These are phyloP conservation scores for Thelonectria olida DNA, from an alignment of 2,329 filamentous ascomycete genomes.

Conservation along the genomic window DNA sequence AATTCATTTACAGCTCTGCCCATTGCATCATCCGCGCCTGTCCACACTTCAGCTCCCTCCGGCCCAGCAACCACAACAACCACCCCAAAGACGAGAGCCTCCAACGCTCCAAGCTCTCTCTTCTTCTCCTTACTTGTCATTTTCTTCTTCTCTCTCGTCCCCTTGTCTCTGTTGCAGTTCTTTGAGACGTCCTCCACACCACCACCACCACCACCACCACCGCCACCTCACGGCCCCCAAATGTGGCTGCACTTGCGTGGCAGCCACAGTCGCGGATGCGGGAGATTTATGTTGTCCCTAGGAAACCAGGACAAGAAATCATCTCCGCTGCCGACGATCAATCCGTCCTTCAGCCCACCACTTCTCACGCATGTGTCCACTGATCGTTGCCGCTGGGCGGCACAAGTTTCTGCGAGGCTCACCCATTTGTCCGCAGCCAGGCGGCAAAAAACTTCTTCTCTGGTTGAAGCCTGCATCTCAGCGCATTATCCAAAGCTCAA, in stretches of 20 bases:
- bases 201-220: slow-evolving; percentile 23
- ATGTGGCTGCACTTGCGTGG: slow-evolving; percentile 2
- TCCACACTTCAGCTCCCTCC: slow-evolving; percentile 39
- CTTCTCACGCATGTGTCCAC: slow-evolving; percentile 44
- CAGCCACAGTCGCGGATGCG: neutral
- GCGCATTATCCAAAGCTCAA: slow-evolving; percentile 45
- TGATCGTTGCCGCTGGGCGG: slow-evolving; percentile 37
- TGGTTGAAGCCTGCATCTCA: slow-evolving; percentile 39
- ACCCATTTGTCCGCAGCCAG: slow-evolving; percentile 29
- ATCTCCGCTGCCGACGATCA: slow-evolving; percentile 40
- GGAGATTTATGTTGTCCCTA: slow-evolving; percentile 24
- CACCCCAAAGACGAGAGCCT: slow-evolving; percentile 27
- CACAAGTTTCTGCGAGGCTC: slow-evolving; percentile 39
- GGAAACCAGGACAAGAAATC: slow-evolving; percentile 34
- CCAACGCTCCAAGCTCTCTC: slow-evolving; percentile 22
- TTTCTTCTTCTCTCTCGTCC: slow-evolving; percentile 29
- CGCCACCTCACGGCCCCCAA: slow-evolving; percentile 5
- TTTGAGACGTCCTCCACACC: slow-evolving; percentile 30
- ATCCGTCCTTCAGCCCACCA: slow-evolving; percentile 46
- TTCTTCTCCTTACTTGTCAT: slow-evolving; percentile 19
- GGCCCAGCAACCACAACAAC: slow-evolving; percentile 38
- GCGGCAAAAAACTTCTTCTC: slow-evolving; percentile 28
- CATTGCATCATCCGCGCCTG: slow-evolving; percentile 42
- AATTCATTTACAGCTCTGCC: slow-evolving; percentile 45
- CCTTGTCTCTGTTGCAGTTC: slow-evolving; percentile 31